Percentiles rank a stretch among this genome's conserved stretches.
Conservation (phyloP, 106 monocot genomes). For the Dendrobium chrysotoxum region DNA sequence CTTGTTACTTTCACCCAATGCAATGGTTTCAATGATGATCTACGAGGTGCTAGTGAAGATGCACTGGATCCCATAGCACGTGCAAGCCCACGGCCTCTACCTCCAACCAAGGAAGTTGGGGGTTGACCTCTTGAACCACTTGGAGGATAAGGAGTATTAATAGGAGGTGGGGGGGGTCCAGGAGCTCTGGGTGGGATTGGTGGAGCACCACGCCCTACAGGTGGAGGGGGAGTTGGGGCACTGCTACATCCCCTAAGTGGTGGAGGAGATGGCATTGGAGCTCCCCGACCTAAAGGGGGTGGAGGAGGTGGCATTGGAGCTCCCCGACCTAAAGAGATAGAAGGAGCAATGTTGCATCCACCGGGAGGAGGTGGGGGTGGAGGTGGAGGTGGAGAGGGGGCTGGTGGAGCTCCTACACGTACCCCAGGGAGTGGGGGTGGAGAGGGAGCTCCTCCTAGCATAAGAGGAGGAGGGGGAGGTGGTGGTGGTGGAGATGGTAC, state of each 20-base stretch:
- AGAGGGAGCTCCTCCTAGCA: neutral
- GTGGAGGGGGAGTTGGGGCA: conserved; percentile 14
- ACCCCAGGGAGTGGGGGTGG: conserved; percentile 14
- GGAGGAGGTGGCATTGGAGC: conserved; percentile 40
- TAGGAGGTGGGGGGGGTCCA: conserved; percentile 46
- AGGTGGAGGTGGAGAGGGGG: neutral
- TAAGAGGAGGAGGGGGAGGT: conserved; percentile 13
- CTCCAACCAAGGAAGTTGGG: conserved; percentile 14
- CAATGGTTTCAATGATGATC: conserved; percentile 72
- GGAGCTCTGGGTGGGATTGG: conserved; percentile 40
- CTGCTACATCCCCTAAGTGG: conserved; percentile 12
- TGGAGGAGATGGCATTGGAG: conserved; percentile 18
- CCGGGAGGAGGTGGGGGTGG: conserved; percentile 22
- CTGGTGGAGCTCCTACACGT: neutral
- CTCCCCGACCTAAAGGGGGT: neutral
- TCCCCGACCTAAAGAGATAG: conserved; percentile 5
- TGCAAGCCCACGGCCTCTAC: conserved; percentile 52
- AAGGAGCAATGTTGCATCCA: neutral
- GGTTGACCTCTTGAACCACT: conserved; percentile 6
- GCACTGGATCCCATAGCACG: conserved; percentile 24
- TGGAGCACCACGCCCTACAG: conserved; percentile 5
- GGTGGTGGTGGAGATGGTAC: neutral
- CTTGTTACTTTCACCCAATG: conserved; percentile 99
- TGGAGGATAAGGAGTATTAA: neutral
- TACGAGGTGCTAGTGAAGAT: conserved; percentile 34